A percentile compares a stretch with the other conserved stretches of the same genome.
Evolutionary conservation across 768 basidiomycete species (phyloP).

Genomic region (Terana coerulea): DNA sequence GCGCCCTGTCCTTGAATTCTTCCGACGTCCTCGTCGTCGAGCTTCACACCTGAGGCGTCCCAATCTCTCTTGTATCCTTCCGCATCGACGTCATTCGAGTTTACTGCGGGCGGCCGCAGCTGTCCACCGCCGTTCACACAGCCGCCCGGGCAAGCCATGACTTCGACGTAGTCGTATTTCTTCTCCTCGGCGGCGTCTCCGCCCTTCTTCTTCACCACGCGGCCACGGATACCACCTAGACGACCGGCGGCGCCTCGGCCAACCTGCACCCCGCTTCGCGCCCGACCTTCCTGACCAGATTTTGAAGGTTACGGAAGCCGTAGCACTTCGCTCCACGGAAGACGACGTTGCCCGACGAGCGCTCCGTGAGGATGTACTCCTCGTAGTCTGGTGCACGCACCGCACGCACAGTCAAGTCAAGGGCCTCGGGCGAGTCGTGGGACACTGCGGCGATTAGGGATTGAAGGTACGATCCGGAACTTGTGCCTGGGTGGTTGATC

Average conservation of each 20-base stretch:
- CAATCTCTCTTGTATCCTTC: constrained; percentile 69
- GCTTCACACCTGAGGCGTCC: constrained; percentile 48
- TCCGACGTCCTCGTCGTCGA: constrained; percentile 20
- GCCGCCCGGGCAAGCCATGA: constrained; percentile 98
- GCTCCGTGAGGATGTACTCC: constrained; percentile 56
- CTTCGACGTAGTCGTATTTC: constrained; percentile 88
- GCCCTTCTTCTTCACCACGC: constrained; percentile 22
- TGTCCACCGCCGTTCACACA: constrained; percentile 99
- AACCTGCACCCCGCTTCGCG: constrained; percentile 75
- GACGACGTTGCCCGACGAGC: constrained; percentile 52
- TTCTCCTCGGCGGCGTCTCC: constrained; percentile 28
- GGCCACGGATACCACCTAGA: constrained; percentile 27
- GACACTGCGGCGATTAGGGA: constrained; percentile 61
- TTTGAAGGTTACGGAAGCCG: constrained; percentile 96
- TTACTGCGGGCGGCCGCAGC: constrained; percentile 33
- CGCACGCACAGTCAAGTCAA: constrained; percentile 49
- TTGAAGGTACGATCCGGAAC: constrained; percentile 91
- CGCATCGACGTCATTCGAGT: constrained; percentile 35
- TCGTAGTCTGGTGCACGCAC: constrained; percentile 77
- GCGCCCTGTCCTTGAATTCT: constrained; percentile 39
- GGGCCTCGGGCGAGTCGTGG: constrained; percentile 30
- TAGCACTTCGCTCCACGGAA: constrained; percentile 96
- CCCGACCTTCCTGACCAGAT: constrained; percentile 92
- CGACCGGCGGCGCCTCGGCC: constrained; percentile 66
- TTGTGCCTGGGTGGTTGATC: constrained; percentile 75